Base-by-base conservation (phyloP, 1,139 yeast species). In the Scheffersomyces insectosa region DNA sequence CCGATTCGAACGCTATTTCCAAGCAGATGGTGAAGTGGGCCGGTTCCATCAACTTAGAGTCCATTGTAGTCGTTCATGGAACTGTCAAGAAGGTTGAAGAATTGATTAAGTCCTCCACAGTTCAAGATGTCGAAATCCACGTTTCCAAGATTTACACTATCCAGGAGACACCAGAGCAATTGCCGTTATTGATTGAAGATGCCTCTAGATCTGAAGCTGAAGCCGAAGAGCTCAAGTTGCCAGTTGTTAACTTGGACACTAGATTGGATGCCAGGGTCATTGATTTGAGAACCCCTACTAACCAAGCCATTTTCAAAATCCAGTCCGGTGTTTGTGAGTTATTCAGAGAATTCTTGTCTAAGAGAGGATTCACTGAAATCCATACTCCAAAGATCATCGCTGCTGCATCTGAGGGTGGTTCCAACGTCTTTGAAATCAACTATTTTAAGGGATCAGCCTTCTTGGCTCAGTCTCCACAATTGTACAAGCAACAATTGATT, bases 21-120 rank as follows among this genome's bases (percentile, higher is more conserved):
- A 93, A 93, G 72, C 96, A 88, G 67, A 88, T 95, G 95, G 96
- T 91, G 54, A 93, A 93, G 70, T 93, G 97, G 97, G 85, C 91
- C 36, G 89, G 95, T 25, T 74, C 87, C 37, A 79, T 93, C 63
- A 86, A 82, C 64, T 77, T 88, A 59, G 99, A 93, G 70, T 82
- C 95, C 37, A 91, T 93, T 67, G 98, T 93, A 15, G 72, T 93
- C 46, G 96, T 93, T 28, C 84, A 85, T 58, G 99, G 99, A 68
- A 66, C 70, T 33, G 93, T 93, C 40, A 81, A 72, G 56, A 89
- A 89, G 60, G 90, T 95, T 41, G 91, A 85, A 20, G 97, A 89
- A 63, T 82, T 83, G 49, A 84, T 93, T 65, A 89, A 87, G 65
- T 85, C 95, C 41, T 95, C 97, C 43, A 88, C 98, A 41, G 84